These are phyloP conservation scores for Pleurotus djamor DNA, from an alignment of 768 basidiomycete species.

Conservation along the genomic window DNA sequence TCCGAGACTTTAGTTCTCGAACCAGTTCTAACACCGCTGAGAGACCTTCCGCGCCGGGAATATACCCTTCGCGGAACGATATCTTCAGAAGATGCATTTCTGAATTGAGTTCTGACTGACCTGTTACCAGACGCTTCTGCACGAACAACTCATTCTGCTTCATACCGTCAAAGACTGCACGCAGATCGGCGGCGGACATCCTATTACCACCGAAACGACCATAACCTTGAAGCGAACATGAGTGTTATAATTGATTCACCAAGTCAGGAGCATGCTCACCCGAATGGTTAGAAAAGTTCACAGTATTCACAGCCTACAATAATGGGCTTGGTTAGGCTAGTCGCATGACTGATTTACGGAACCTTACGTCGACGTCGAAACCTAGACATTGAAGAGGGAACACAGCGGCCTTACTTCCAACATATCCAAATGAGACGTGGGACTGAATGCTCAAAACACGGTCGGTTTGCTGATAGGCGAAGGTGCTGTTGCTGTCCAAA, in stretches of 20 bases:
- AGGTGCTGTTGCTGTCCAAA: constrained; percentile 3
- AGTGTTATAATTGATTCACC: not conserved
- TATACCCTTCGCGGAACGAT: constrained; percentile 59
- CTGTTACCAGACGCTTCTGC: constrained; percentile 78
- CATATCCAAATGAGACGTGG: constrained; percentile 93
- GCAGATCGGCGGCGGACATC: constrained; percentile 76
- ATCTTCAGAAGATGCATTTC: not conserved
- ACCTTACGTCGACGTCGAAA: constrained; percentile 90
- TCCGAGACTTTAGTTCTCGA: constrained; percentile 52
- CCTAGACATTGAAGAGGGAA: constrained; percentile 85
- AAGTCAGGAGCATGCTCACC: constrained; percentile 40
- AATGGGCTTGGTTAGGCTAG: constrained; percentile 11
- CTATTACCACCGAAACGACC: constrained; percentile 77
- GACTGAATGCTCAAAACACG: constrained; percentile 90
- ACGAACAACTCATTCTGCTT: constrained; percentile 72
- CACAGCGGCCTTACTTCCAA: constrained; percentile 80
- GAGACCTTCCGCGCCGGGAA: constrained; percentile 81
- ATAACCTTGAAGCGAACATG: constrained; percentile 59
- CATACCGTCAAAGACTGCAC: constrained; percentile 70
- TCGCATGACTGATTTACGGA: constrained; percentile 6
- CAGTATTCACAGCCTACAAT: constrained; percentile 81
- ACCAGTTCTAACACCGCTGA: constrained; percentile 63
- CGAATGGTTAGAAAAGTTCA: constrained; percentile 94
- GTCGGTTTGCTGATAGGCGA: constrained; percentile 19
- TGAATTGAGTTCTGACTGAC: constrained; percentile 24